phyloP scores from a whole-genome alignment of 305 asterid species.

The Fraxinus floribunda region DNA sequence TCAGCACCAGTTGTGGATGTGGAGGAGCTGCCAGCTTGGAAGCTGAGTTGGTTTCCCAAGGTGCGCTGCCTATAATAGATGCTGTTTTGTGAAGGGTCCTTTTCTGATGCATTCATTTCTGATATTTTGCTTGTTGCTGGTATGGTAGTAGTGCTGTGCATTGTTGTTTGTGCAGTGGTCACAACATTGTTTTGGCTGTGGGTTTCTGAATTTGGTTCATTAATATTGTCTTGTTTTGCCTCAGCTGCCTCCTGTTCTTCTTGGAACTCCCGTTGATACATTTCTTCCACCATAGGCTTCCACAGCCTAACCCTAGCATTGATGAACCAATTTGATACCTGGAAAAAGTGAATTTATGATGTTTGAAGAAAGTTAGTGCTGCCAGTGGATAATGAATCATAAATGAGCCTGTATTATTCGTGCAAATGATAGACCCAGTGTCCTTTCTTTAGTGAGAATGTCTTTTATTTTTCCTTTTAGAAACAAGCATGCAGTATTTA shows the following conservation, averaged over 20 bases:
- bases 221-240: constrained; percentile 4
- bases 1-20: constrained; percentile 4
- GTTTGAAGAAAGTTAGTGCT: background rate
- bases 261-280: constrained; percentile 68
- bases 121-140: constrained; percentile 28
- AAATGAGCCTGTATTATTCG: background rate
- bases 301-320: constrained; percentile 88
- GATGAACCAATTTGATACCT: constrained; percentile 91
- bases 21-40: constrained; percentile 26
- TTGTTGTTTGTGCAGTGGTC: constrained; percentile 35
- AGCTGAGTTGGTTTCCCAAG: constrained; percentile 42
- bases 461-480: background rate
- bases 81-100: constrained; percentile 42
- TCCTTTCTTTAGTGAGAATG: background rate
- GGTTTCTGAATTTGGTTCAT: constrained; percentile 23
- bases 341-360: constrained; percentile 20
- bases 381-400: constrained; percentile 17
- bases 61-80: constrained; percentile 35
- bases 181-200: constrained; percentile 6
- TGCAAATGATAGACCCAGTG: background rate
- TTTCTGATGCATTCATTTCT: constrained; percentile 44
- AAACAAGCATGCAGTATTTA: background rate
- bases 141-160: constrained; percentile 17
- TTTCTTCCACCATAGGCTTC: constrained; percentile 91
- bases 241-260: constrained; percentile 27